Conservation (phyloP, 257 asterid genomes). For the Penstemon newberryi region DNA sequence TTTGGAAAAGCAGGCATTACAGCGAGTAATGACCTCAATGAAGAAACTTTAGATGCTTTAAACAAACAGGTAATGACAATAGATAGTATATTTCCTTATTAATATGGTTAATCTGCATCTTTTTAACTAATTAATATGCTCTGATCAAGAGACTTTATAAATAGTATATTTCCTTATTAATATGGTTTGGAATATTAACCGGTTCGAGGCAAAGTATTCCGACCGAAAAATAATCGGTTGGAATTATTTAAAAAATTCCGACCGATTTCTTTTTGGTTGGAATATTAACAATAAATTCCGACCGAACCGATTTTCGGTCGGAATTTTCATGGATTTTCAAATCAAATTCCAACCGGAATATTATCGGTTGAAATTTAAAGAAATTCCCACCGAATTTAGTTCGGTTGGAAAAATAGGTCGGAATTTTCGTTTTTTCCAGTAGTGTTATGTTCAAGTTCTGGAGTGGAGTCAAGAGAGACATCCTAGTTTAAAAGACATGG, state of each 20-base stretch:
- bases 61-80: constrained; percentile 78
- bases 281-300: too few species aligned
- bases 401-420: too few species aligned
- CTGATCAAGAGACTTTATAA: too few species aligned
- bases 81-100: neutral
- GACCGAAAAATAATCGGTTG: too few species aligned
- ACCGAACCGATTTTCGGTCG: neutral
- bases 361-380: neutral
- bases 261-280: too few species aligned
- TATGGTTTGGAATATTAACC: too few species aligned
- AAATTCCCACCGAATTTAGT: neutral
- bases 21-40: constrained; percentile 98
- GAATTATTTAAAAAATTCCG: too few species aligned
- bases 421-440: too few species aligned
- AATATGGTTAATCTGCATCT: neutral
- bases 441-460: neutral
- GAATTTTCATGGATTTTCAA: neutral
- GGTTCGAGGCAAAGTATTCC: too few species aligned
- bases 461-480: constrained; percentile 6
- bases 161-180: too few species aligned
- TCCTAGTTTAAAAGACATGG: neutral
- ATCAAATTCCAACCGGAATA: neutral
- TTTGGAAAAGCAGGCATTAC: constrained; percentile 79
- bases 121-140: neutral
- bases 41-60: constrained; percentile 92